Evolutionary conservation across 192 early-diverging fungal genomes (phyloP), one percentile per base, ranked within the genome.

Genomic region (Entomortierella parvispora): DNA sequence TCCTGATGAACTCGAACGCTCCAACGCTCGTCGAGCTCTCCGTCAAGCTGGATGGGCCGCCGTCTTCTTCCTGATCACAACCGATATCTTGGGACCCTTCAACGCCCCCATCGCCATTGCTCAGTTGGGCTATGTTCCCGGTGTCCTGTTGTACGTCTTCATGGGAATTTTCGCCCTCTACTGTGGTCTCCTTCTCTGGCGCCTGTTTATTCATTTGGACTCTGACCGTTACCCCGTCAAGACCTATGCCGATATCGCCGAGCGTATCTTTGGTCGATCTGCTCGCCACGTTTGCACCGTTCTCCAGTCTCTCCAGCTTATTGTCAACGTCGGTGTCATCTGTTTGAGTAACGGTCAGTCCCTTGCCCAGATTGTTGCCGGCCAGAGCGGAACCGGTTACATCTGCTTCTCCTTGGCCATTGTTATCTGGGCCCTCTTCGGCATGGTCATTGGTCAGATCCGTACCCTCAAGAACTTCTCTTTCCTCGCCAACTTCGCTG

Each of bases 391-490:
- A 6, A 32, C 51, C 15, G 51, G 51, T 2, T 31, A 53, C 28
- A 49, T 70, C 48, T 70, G 68, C 56, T 70, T 70, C 59, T 44
- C 45, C 34, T 28, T 70, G 23, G 48, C 48, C 29, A 48, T 60
- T 29, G 32, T 70, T 10, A 61, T 70, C 59, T 70, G 68, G 68
- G 68, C 68, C 1, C 15, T 70, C 10, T 59, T 51, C 11, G 68
- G 68, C 18, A 62, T 70, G 58, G 37, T 70, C 32, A 49, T 70
- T 9, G 68, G 68, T 54, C 68, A 70, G 29, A 70, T 70, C 48
- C 68, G 68, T 10, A 46, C 58, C 22, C 59, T 70, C 17, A 3
- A 70, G 18, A 62, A 62, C 58, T 70, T 70, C 51, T 59, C 59
- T 25, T 37, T 59, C 34, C 46, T 70, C 2, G 49, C 68, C 28